A percentile compares a stretch with the other conserved stretches of the same genome.
Evolutionary conservation across 805 yeast genomes (phyloP).

Genomic region (Pichia nanzhaoensis): DNA sequence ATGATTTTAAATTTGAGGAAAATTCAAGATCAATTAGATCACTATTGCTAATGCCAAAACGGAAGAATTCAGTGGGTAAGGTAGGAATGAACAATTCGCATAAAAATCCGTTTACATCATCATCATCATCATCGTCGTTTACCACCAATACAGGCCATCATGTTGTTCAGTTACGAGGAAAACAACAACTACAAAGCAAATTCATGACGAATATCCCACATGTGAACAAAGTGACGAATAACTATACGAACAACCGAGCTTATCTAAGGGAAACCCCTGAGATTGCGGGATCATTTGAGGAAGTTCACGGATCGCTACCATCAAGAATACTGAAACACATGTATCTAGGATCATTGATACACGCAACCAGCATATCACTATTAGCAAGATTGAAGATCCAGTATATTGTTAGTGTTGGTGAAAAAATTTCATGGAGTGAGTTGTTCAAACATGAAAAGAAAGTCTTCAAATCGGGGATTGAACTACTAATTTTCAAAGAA

Average conservation of each 20-base stretch:
- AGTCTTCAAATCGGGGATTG: slow-evolving; percentile 26
- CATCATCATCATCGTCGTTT: slow-evolving; percentile 15
- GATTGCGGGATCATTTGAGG: slow-evolving; percentile 28
- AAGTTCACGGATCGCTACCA: slow-evolving; percentile 62
- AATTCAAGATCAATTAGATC: slow-evolving; percentile 18
- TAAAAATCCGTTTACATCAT: not conserved
- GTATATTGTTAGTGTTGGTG: slow-evolving; percentile 83
- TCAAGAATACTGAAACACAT: slow-evolving; percentile 77
- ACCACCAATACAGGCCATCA: slow-evolving; percentile 27
- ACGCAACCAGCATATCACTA: slow-evolving; percentile 68
- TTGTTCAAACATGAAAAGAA: slow-evolving; percentile 13
- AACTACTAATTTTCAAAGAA: slow-evolving; percentile 20
- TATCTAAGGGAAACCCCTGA: not conserved
- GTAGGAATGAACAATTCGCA: slow-evolving; percentile 6
- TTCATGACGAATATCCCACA: not conserved
- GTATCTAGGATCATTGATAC: slow-evolving; percentile 76
- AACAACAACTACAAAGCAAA: not conserved
- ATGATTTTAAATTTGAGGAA: slow-evolving; percentile 17
- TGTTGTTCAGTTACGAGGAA: slow-evolving; percentile 24
- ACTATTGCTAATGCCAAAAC: slow-evolving; percentile 17
- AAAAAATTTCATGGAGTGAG: slow-evolving; percentile 57
- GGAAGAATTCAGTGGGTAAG: slow-evolving; percentile 3
- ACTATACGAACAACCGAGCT: not conserved
- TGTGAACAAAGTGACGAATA: not conserved
- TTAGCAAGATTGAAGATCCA: slow-evolving; percentile 60